Evolutionary conservation across 257 asterid genomes (phyloP), one percentile per base, ranked within the genome.

Genomic region (Solanum pinnatisectum): DNA sequence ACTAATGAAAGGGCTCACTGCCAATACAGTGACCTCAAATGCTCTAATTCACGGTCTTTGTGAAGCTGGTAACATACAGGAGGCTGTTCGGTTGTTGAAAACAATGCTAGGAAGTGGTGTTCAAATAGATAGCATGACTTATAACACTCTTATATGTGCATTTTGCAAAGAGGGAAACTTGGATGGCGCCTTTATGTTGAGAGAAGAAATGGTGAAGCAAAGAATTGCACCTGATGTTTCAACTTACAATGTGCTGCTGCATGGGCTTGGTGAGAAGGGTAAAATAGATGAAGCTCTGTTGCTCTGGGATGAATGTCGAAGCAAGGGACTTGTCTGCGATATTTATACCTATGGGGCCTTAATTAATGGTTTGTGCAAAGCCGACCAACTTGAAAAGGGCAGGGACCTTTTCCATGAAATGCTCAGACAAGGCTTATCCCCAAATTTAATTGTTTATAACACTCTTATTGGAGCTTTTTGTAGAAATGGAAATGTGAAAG

Each of bases 11-110:
- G 98, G 98, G 70, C 76, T 94, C 88, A 89, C 89, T 18, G 90
- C 91, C 78, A 96, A 93, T 92, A 93, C 93, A 40, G 88, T 93
- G 76, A 93, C 98, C 89, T 94, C 94, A 87, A 96, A 95, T 87
- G 95, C 98, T 87, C 98, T 96, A 88, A 89, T 96, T 91, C 92
- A 92, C 27, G 96, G 98, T 59, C 92, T 95, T 59, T 95, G 97
- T 88, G 87, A 90, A 90, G 91, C 88, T 25, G 98, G 98, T 84
- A 91, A 91, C 14, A 44, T 92, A 91, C 92, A 90, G 52, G 94
- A 94, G 72, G 96, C 96, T 86, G 87, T 78, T 87, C 83, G 71
- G 89, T 88, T 95, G 86, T 89, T 95, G 73, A 89, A 92, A 90
- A 91, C 90, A 78, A 92, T 95, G 94, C 56, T 91, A 90, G 90